Evolutionary conservation across 345 rosid species (phyloP).

Genomic region (Salix suchowensis): DNA sequence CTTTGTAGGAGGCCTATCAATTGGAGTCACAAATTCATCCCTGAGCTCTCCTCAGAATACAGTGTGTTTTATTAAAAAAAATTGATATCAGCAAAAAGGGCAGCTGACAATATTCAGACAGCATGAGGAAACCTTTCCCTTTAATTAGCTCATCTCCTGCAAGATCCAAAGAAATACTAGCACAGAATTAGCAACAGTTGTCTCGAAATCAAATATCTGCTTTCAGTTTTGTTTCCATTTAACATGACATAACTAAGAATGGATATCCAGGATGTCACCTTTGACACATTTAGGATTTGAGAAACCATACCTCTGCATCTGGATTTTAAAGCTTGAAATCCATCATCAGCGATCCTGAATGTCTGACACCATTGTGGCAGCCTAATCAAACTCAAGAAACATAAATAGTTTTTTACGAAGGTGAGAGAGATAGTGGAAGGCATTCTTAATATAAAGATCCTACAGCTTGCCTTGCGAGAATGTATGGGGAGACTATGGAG

Average conservation of each 20-base stretch:
- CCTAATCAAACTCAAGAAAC: no score
- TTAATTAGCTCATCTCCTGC: background rate
- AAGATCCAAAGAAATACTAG: background rate
- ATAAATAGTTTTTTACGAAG: background rate
- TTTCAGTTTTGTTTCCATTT: background rate
- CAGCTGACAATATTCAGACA: background rate
- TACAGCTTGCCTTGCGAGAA: no score
- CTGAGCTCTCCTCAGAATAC: background rate
- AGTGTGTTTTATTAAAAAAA: background rate
- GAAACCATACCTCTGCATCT: slow-evolving; percentile 2
- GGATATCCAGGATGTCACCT: background rate
- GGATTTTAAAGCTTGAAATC: background rate
- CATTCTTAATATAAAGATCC: no score
- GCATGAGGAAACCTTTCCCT: background rate
- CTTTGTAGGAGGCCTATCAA: background rate
- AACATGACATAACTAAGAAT: background rate
- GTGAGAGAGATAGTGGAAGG: background rate
- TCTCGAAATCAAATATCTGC: background rate
- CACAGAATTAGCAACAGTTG: background rate
- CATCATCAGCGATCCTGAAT: background rate
- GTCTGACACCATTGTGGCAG: background rate
- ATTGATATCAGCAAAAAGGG: background rate
- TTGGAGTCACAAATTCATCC: background rate
- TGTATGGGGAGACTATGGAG: no score
- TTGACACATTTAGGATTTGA: background rate